A percentile compares a stretch with the other conserved stretches of the same genome.
Conservation (phyloP, 2,329 filamentous ascomycete genomes). For the Fusarium miscanthi region DNA sequence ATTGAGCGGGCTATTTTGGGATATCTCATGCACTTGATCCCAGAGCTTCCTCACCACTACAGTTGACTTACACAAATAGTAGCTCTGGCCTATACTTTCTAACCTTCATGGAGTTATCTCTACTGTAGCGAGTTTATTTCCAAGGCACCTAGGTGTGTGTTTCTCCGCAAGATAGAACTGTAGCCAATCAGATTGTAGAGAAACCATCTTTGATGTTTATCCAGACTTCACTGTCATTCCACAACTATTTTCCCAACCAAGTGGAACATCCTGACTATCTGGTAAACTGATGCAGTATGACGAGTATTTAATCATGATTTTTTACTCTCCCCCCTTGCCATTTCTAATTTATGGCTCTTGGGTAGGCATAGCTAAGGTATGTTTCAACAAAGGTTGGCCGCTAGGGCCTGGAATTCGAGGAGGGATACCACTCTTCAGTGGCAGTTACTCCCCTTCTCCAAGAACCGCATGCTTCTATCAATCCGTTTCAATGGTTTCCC, state of each 20-base stretch:
- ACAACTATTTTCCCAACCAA: neutral
- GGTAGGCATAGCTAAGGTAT: neutral
- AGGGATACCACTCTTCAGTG: neutral
- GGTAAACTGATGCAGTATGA: neutral
- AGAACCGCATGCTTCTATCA: neutral
- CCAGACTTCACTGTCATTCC: neutral
- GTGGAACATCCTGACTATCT: neutral
- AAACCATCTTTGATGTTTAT: neutral
- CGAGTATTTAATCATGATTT: neutral
- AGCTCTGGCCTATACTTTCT: neutral
- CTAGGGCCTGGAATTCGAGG: conserved; percentile 4
- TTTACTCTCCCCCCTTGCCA: neutral
- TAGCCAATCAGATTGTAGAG: conserved; percentile 7
- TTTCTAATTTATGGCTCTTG: neutral
- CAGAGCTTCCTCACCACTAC: neutral
- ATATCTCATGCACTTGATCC: neutral
- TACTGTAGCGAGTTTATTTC: neutral
- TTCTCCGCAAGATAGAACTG: neutral
- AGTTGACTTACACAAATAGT: neutral
- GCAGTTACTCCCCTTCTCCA: neutral
- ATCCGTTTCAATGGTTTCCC: neutral
- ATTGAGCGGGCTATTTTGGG: neutral
- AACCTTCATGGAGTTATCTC: neutral
- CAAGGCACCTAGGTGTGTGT: neutral
- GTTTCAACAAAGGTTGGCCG: conserved; percentile 16